Conservation (phyloP, 352 stramenopile species). For the Lagenidium sp. region DNA sequence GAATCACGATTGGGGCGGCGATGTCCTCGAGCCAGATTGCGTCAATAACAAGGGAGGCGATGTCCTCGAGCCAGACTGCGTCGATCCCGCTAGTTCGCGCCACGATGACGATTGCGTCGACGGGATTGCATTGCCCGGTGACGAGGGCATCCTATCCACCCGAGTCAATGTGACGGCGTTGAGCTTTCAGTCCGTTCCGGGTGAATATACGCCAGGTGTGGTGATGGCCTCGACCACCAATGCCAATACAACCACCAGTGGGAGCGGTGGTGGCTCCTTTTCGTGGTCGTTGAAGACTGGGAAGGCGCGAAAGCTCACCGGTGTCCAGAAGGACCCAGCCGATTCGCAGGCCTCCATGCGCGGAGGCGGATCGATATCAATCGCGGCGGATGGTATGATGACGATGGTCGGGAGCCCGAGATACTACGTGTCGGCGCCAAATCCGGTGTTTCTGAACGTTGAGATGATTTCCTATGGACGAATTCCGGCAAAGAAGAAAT, state of each 20-base stretch:
- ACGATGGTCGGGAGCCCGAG: conserved; percentile 2
- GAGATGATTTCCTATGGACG: conserved; percentile 3
- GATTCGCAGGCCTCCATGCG: not conserved
- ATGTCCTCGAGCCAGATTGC: no score
- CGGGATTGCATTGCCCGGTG: no score
- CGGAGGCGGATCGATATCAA: not conserved
- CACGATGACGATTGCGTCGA: no score
- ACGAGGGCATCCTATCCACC: no score
- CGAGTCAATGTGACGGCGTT: no score
- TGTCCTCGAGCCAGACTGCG: no score
- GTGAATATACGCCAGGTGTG: no score
- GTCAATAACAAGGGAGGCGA: no score
- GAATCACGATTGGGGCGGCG: no score
- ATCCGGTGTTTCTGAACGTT: not conserved
- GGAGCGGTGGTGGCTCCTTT: not conserved
- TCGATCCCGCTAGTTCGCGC: no score
- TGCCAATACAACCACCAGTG: not conserved
- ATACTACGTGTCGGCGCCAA: conserved; percentile 2
- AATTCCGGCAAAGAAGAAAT: not conserved
- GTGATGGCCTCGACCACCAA: no score
- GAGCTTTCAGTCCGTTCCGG: no score
- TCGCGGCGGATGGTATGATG: not conserved
- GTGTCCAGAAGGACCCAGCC: not conserved
- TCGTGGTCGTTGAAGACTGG: not conserved
- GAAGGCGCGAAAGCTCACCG: not conserved